Evolutionary conservation across 192 early-diverging fungal species (phyloP), one percentile per base, ranked within the genome.

Genomic region (Cetraspora pellucida): DNA sequence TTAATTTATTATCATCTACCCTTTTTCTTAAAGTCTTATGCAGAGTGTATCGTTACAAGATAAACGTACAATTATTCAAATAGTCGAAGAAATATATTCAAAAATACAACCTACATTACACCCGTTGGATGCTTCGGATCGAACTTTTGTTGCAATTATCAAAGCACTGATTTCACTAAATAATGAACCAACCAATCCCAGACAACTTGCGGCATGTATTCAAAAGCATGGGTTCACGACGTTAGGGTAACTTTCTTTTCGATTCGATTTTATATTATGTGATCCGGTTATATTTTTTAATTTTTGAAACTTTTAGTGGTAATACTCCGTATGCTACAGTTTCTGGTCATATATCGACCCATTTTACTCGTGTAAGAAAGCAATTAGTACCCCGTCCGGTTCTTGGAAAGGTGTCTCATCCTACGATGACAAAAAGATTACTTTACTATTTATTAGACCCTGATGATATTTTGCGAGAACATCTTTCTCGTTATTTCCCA

Each of bases 121-220:
- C 79, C 88, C 91, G 7, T 91, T 94, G 77, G 93, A 95, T 78
- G 89, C 89, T 27, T 85, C 90, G 55, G 93, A 94, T 81, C 94
- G 94, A 77, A 93, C 94, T n/a, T 90, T 95, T 83, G 89, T 92
- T 11, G 94, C 94, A 55, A 93, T 95, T 67, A 84, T 94, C 64
- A 94, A 94, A 81, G 94, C 94, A 9, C 80, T 96, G 46, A 81
- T 93, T 57, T 86, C 87, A 45, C 84, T 89, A 66, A 87, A 88
- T 37, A 96, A 96, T 85, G 86, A 86, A 74, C 95, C 95, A 37
- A 89, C 89, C 60, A 91, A 92, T 19, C 94, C 95, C 10, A 94
- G 91, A 76, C 93, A 94, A 82, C 86, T 96, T 49, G 87, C 91
- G 50, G 90, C 87, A 61, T 87, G 88, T 28, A 95, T 96, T 77